Conservation (phyloP, 2,329 filamentous ascomycete genomes). For the Trichophyton rubrum region DNA sequence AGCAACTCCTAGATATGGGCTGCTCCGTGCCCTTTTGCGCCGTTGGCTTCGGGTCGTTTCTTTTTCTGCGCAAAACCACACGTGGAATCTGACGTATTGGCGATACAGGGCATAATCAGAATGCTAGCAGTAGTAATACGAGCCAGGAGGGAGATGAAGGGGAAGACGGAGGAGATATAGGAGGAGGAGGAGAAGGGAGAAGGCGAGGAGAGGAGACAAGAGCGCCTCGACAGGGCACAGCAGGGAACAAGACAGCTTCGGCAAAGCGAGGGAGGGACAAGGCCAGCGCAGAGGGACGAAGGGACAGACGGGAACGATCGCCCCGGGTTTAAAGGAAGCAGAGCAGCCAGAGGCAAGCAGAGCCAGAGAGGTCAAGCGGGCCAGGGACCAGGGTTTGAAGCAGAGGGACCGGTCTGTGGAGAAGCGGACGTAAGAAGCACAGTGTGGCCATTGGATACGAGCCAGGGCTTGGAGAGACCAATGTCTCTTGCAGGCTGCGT, state of each 20-base stretch:
- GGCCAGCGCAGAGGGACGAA: not conserved
- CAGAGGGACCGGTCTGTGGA: not conserved
- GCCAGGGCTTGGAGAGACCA: not conserved
- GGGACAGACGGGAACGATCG: not conserved
- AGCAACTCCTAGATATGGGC: not conserved
- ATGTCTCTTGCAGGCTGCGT: not conserved
- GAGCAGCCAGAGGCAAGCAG: not conserved
- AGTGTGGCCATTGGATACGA: not conserved
- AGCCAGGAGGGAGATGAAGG: not conserved
- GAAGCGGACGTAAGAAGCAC: conserved; percentile 1
- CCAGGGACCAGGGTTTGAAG: not conserved
- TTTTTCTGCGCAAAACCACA: not conserved
- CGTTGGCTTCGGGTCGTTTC: not conserved
- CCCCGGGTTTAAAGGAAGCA: not conserved
- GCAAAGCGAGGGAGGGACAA: not conserved
- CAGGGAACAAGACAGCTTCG: not conserved
- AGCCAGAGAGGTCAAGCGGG: not conserved
- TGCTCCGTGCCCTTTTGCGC: not conserved
- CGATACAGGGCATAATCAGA: not conserved
- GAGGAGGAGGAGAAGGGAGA: not conserved
- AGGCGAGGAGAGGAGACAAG: not conserved
- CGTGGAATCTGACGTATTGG: conserved; percentile 3
- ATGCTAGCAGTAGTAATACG: too few relatives aligned
- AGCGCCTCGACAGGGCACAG: not conserved
- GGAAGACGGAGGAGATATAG: not conserved